Evolutionary conservation across 2,329 filamentous ascomycete genomes (phyloP).

Genomic region (Cylindrodendrum hubeiense): DNA sequence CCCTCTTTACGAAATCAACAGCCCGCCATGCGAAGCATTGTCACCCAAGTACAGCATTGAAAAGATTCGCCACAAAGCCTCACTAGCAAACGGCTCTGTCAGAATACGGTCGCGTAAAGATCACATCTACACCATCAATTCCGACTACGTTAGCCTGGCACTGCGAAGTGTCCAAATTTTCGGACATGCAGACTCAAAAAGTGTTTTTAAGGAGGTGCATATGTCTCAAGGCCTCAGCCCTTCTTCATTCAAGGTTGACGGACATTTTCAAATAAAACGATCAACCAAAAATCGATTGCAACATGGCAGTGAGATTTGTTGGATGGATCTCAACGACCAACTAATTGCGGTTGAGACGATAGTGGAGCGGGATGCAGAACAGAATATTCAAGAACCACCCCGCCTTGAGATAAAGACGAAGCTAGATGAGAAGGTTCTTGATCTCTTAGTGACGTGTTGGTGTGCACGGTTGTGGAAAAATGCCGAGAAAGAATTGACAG

Average conservation of each 20-base stretch:
- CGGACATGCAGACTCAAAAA: constrained; percentile 37
- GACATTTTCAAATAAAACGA: constrained; percentile 38
- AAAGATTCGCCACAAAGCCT: constrained; percentile 43
- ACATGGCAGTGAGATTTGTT: constrained; percentile 38
- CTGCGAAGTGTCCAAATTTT: constrained; percentile 28
- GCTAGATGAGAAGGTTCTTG: constrained; percentile 42
- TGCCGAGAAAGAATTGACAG: constrained; percentile 36
- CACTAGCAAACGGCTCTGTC: constrained; percentile 21
- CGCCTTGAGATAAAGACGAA: constrained; percentile 37
- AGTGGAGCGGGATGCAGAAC: constrained; percentile 34
- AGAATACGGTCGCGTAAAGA: constrained; percentile 37
- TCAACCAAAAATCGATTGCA: constrained; percentile 36
- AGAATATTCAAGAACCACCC: constrained; percentile 30
- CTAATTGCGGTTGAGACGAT: constrained; percentile 44
- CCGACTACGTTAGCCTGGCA: constrained; percentile 18
- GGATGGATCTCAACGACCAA: constrained; percentile 39
- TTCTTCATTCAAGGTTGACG: constrained; percentile 38
- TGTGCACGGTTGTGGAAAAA: constrained; percentile 46
- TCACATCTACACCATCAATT: constrained; percentile 47
- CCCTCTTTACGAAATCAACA: constrained; percentile 44
- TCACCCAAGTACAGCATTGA: constrained; percentile 38
- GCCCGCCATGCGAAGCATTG: constrained; percentile 34
- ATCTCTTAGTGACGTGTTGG: constrained; percentile 47
- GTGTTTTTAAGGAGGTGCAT: constrained; percentile 32
- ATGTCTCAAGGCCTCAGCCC: constrained; percentile 33